Percentiles rank a stretch among this genome's conserved stretches.
These are phyloP conservation scores for Seiridium cupressi DNA, from an alignment of 2,329 filamentous ascomycete genomes.

Conservation along the genomic window DNA sequence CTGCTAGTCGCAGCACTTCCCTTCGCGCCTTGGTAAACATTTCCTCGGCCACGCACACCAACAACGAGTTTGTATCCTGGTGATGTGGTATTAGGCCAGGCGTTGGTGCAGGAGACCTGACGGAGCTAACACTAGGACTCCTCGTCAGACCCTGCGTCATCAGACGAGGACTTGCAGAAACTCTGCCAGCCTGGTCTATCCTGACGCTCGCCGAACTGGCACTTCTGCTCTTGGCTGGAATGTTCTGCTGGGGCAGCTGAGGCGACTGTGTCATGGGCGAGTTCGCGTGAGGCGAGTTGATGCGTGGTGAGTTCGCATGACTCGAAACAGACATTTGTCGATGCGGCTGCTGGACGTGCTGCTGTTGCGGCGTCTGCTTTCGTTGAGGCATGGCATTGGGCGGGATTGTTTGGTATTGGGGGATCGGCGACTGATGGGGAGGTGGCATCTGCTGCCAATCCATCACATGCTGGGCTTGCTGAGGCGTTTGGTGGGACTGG, in stretches of 20 bases:
- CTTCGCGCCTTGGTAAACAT: slow-evolving; percentile 67
- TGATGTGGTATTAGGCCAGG: slow-evolving; percentile 40
- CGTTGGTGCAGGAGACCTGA: slow-evolving; percentile 26
- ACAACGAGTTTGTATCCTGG: slow-evolving; percentile 54
- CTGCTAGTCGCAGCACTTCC: slow-evolving; percentile 47
- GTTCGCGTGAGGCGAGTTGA: slow-evolving; percentile 15
- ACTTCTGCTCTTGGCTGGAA: slow-evolving; percentile 19
- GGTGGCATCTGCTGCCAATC: slow-evolving; percentile 24
- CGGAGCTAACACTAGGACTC: slow-evolving; percentile 30
- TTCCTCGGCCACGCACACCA: slow-evolving; percentile 73
- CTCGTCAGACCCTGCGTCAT: slow-evolving; percentile 23
- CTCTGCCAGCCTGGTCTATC: slow-evolving; percentile 22
- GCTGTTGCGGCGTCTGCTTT: slow-evolving; percentile 9
- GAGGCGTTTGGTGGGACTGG: background rate
- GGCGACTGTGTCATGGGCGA: slow-evolving; percentile 26
- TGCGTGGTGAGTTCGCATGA: slow-evolving; percentile 4
- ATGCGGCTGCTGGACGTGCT: background rate
- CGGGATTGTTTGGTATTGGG: slow-evolving; percentile 43
- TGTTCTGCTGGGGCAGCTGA: slow-evolving; percentile 19
- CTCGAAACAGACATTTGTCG: slow-evolving; percentile 1
- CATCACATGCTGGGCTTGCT: slow-evolving; percentile 17
- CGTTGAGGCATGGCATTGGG: slow-evolving; percentile 23
- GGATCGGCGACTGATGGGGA: slow-evolving; percentile 18
- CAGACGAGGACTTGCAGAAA: slow-evolving; percentile 30
- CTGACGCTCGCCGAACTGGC: slow-evolving; percentile 15